These are phyloP conservation scores for Ogataea pini DNA, from an alignment of 805 yeast genomes.

Conservation along the genomic window DNA sequence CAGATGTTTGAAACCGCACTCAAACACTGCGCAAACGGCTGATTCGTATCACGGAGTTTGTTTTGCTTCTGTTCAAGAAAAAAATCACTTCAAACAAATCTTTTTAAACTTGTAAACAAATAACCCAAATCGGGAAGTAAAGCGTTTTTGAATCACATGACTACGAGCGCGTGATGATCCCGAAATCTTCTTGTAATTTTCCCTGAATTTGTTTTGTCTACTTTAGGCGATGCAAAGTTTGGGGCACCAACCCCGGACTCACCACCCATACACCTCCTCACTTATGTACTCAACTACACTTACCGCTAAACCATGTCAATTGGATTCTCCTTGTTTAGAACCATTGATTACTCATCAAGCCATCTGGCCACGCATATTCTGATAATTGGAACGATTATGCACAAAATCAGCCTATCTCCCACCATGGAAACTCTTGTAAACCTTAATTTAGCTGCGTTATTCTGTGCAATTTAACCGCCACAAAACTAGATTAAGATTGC, in stretches of 20 bases:
- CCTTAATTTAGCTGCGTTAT: not conserved
- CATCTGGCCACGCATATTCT: too few relatives aligned
- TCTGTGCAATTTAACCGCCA: not conserved
- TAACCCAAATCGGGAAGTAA: slow-evolving; percentile 8
- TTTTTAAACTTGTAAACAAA: slow-evolving; percentile 14
- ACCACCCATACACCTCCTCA: not conserved
- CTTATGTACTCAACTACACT: not conserved
- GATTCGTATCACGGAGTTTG: not conserved
- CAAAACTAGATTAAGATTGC: not conserved
- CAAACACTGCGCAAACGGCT: slow-evolving; percentile 7
- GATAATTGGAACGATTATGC: too few relatives aligned
- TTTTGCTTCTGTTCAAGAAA: not conserved
- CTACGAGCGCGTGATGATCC: too few relatives aligned
- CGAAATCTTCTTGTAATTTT: too few relatives aligned
- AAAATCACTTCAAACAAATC: slow-evolving; percentile 1
- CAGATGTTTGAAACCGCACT: slow-evolving; percentile 8
- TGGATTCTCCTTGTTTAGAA: too few relatives aligned
- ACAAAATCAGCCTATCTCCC: too few relatives aligned
- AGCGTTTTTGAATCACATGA: not conserved
- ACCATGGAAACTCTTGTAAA: slow-evolving; percentile 1
- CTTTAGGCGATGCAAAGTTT: too few relatives aligned
- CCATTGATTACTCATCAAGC: too few relatives aligned
- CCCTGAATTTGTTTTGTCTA: too few relatives aligned
- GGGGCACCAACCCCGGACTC: too few relatives aligned
- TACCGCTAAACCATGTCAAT: too few relatives aligned